Evolutionary conservation across 2,329 filamentous ascomycete genomes (phyloP), one percentile per base, ranked within the genome.

Genomic region (Amesomyces nigricolor): DNA sequence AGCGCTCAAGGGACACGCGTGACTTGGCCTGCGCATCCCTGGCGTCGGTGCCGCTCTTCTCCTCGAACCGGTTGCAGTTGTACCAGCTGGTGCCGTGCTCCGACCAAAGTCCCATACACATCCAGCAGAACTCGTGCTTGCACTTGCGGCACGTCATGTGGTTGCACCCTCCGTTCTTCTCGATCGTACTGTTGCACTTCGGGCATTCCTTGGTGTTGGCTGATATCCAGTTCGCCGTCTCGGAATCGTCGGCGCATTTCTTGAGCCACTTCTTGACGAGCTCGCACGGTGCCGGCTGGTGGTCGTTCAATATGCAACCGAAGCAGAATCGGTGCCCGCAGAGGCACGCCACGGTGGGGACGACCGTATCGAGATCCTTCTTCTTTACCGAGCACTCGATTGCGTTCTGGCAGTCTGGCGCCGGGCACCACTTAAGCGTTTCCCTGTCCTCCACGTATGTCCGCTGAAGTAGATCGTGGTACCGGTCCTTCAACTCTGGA

Each of bases 11-110:
- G 0, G 89, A 96, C 30, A 92, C 87, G 26, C 94, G 81, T 8
- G 90, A 96, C 69, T 87, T 91, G 2, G 94, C 90, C 70, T 99
- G 94, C 1, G 90, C 91, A 70, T 95, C 91, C 37, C 94, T 81
- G 4, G 94, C 94, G 54, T 96, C 91, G 0, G 84, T 79, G 2
- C 94, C 94, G 62, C 89, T 95, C 78, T 94, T 96, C 74, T 97
- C 94, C 68, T 99, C 94, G 65, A 87, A 99, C 8, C 94, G 81
- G 69, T 96, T 99, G 79, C 94, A 99, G 72, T 96, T 99, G 77
- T 99, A 99, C 94, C 94, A 99, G 73, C 90, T 96, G 3, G 92
- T 99, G 60, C 94, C 94, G 69, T 99, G 94, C 72, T 99, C 94
- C 1, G 91, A 95, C 94, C 94, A 99, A 0, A 96, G 77, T 0